Percentiles rank a stretch among this genome's conserved stretches.
phyloP scores from a whole-genome alignment of 1,284 basidiomycete species.

The Boletus mariae region DNA sequence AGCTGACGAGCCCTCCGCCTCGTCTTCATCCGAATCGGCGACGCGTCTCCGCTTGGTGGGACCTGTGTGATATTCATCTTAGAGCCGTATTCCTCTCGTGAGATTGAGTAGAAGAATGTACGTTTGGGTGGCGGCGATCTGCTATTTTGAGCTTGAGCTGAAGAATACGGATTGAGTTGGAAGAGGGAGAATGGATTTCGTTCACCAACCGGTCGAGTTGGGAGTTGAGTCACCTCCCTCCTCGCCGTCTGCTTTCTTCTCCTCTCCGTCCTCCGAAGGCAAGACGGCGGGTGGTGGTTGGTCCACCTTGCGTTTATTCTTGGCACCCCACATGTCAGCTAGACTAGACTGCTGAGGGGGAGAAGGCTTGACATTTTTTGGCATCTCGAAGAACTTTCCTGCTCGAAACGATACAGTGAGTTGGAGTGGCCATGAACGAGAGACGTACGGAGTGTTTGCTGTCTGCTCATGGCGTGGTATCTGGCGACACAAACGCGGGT shows the following conservation, averaged over 20 bases:
- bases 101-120: constrained; percentile 10
- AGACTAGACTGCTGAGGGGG: constrained; percentile 70
- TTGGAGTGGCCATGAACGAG: neutral
- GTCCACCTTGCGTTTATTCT: constrained; percentile 31
- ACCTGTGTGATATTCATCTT: constrained; percentile 10
- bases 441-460: constrained; percentile 65
- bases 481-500: neutral
- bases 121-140: constrained; percentile 29
- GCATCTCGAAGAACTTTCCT: constrained; percentile 75
- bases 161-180: constrained; percentile 12
- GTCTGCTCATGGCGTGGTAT: constrained; percentile 51
- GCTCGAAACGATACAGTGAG: constrained; percentile 1
- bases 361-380: constrained; percentile 53
- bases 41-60: constrained; percentile 57
- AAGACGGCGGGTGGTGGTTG: constrained; percentile 17
- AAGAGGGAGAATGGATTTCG: neutral
- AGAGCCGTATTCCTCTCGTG: neutral
- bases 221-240: constrained; percentile 1
- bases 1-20: constrained; percentile 12
- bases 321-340: constrained; percentile 65
- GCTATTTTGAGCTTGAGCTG: constrained; percentile 42
- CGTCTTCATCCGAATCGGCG: constrained; percentile 65
- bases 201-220: constrained; percentile 16
- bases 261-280: constrained; percentile 27
- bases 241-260: constrained; percentile 30